Conservation (phyloP, 495 filamentous ascomycete species). For the Penicillium pulvis region DNA sequence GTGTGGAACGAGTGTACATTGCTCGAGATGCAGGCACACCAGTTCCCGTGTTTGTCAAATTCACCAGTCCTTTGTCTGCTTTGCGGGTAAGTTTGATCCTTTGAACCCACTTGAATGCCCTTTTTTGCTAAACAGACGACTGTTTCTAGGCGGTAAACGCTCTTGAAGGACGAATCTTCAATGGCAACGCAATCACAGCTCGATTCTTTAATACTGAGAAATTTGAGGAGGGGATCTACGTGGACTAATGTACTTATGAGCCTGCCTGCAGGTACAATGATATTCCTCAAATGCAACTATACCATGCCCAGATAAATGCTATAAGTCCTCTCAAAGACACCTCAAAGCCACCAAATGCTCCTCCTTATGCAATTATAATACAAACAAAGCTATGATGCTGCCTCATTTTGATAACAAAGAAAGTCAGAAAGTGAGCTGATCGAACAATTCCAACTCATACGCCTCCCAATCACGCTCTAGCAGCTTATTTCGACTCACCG, state of each 20-base stretch:
- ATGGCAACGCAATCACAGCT: conserved; percentile 77
- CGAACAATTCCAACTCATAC: conserved; percentile 25
- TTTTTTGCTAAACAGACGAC: background rate
- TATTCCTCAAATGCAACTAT: background rate
- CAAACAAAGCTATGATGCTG: background rate
- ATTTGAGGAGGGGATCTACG: conserved; percentile 74
- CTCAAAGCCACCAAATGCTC: background rate
- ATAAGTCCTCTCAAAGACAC: no score
- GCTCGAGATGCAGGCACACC: conserved; percentile 53
- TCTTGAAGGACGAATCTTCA: conserved; percentile 80
- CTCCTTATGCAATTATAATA: background rate
- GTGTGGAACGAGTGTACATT: conserved; percentile 81
- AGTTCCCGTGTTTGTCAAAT: conserved; percentile 85
- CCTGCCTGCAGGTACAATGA: background rate
- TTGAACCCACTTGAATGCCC: conserved; percentile 5
- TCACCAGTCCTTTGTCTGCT: conserved; percentile 77
- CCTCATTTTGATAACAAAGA: background rate
- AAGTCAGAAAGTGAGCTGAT: conserved; percentile 25
- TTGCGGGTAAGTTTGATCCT: conserved; percentile 62
- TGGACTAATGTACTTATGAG: conserved; percentile 28
- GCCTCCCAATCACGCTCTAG: background rate
- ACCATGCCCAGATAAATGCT: background rate
- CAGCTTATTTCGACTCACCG: background rate
- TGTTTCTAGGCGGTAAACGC: conserved; percentile 76
- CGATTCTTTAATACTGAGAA: conserved; percentile 77